Evolutionary conservation across 441 rosid species (phyloP).

Genomic region (Populus hybrid): DNA sequence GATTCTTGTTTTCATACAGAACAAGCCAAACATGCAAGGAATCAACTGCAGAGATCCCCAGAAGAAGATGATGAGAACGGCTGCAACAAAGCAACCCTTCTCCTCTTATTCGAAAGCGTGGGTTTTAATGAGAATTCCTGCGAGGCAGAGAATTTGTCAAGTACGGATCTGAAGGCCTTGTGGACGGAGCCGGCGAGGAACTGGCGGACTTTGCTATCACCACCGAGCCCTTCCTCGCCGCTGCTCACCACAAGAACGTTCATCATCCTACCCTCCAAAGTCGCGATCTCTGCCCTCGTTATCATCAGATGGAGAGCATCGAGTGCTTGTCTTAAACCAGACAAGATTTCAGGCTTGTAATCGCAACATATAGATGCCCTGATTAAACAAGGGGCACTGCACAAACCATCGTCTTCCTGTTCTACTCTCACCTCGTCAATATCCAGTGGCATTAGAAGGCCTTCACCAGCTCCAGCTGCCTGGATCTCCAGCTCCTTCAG

Average conservation of each 20-base stretch:
- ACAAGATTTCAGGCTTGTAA: slow-evolving; percentile 42
- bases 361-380: slow-evolving; percentile 44
- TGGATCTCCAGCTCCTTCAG: slow-evolving; percentile 36
- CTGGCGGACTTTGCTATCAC: slow-evolving; percentile 17
- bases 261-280: slow-evolving; percentile 44
- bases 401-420: slow-evolving; percentile 15
- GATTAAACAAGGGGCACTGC: slow-evolving; percentile 23
- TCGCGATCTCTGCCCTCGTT: slow-evolving; percentile 43
- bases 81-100: slow-evolving; percentile 28
- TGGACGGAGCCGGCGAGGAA: slow-evolving; percentile 32
- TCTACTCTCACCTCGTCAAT: slow-evolving; percentile 45
- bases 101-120: slow-evolving; percentile 38
- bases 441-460: slow-evolving; percentile 43
- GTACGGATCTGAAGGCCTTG: slow-evolving; percentile 34
- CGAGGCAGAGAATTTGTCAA: slow-evolving; percentile 37
- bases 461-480: slow-evolving; percentile 34
- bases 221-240: slow-evolving; percentile 22
- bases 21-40: slow-evolving; percentile 5
- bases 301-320: slow-evolving; percentile 33
- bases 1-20: neutral
- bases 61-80: slow-evolving; percentile 25
- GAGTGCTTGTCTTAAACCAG: slow-evolving; percentile 40
- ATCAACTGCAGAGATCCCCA: neutral
- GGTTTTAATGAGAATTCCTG: slow-evolving; percentile 32
- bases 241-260: slow-evolving; percentile 33